phyloP scores from a whole-genome alignment of 83 land plant genomes.

The Thuja plicata region DNA sequence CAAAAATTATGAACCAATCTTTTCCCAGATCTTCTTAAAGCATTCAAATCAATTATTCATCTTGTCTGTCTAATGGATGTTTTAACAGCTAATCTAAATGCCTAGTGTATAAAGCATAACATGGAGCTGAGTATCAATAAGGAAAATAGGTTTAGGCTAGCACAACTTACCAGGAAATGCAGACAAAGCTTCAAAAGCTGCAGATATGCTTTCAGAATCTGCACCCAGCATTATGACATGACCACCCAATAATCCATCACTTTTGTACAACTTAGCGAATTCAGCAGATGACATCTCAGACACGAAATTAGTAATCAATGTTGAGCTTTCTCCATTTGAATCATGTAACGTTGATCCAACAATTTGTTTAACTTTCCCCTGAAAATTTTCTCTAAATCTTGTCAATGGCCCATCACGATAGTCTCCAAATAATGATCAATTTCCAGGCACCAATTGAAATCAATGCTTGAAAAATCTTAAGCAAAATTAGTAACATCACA shows the following conservation, averaged over 20 bases:
- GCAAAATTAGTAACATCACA: background rate
- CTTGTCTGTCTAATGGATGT: background rate
- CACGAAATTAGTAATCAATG: conserved; percentile 86
- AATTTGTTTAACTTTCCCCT: conserved; percentile 99
- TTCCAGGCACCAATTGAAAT: background rate
- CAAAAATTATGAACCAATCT: background rate
- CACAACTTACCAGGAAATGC: conserved; percentile 77
- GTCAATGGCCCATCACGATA: background rate
- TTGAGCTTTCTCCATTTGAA: conserved; percentile 34
- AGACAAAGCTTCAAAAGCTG: conserved; percentile 79
- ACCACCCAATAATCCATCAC: conserved; percentile 83
- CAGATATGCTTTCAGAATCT: conserved; percentile 73
- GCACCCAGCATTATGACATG: conserved; percentile 98
- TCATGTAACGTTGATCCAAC: conserved; percentile 93
- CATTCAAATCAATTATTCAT: background rate
- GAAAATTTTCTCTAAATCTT: background rate
- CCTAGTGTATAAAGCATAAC: conserved; percentile 1
- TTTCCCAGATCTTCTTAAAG: background rate
- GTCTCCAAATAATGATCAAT: background rate
- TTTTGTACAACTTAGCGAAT: conserved; percentile 78
- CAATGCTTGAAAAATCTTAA: background rate
- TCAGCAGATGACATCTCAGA: conserved; percentile 86
- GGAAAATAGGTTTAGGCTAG: background rate
- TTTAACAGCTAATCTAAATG: background rate
- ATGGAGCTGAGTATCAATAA: background rate